A percentile compares a stretch with the other conserved stretches of the same genome.
These are phyloP conservation scores for Aspergillus sp. DNA, from an alignment of 2,329 filamentous ascomycete species.

Conservation along the genomic window DNA sequence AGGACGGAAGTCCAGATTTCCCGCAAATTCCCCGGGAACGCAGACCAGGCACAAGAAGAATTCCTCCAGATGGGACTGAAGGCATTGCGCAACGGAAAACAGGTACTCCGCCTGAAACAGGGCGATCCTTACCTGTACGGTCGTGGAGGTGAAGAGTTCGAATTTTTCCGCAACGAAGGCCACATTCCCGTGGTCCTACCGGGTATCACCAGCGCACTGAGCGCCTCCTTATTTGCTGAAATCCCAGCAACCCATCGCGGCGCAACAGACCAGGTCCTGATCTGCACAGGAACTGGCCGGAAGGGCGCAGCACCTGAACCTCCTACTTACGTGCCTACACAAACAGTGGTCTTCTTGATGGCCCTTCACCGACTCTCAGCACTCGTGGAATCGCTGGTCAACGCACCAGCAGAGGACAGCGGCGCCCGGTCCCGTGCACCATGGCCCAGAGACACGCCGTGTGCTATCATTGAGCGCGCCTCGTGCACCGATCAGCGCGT, in stretches of 20 bases:
- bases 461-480: constrained; percentile 86
- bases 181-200: constrained; percentile 69
- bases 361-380: constrained; percentile 75
- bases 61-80: constrained; percentile 70
- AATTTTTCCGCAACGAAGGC: constrained; percentile 69
- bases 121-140: constrained; percentile 97
- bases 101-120: constrained; percentile 86
- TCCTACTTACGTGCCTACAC: constrained; percentile 65
- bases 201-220: constrained; percentile 81
- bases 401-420: constrained; percentile 21
- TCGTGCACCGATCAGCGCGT: constrained; percentile 92
- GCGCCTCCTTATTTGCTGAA: constrained; percentile 77
- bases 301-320: constrained; percentile 79
- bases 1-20: constrained; percentile 86
- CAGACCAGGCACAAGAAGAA: constrained; percentile 86
- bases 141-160: constrained; percentile 84
- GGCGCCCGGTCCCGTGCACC: constrained; percentile 15
- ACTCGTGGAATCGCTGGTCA: constrained; percentile 63
- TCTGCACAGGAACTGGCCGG: constrained; percentile 94
- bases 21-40: constrained; percentile 95
- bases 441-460: constrained; percentile 75
- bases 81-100: constrained; percentile 62
- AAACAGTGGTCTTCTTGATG: constrained; percentile 94
- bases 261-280: constrained; percentile 82
- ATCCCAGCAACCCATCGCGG: constrained; percentile 85